Conservation (phyloP, 2,329 filamentous ascomycete species). For the Microascus cirrosus region DNA sequence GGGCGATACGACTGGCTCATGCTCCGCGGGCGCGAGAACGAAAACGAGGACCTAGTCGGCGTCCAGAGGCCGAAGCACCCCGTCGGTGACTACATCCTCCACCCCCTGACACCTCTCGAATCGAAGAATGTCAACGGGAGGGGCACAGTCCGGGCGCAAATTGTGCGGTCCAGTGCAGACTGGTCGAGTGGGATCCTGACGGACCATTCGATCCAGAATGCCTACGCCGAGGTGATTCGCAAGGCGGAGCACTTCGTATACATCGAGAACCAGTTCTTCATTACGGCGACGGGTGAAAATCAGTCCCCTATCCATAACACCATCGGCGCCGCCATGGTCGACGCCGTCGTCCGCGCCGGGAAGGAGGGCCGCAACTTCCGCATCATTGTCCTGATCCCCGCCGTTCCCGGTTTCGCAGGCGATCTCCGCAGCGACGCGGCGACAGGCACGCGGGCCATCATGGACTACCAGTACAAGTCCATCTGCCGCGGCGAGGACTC, state of each 20-base stretch:
- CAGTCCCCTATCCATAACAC: slow-evolving; percentile 80
- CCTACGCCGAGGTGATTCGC: slow-evolving; percentile 73
- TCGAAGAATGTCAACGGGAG: slow-evolving; percentile 52
- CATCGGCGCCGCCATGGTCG: slow-evolving; percentile 80
- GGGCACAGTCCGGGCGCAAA: slow-evolving; percentile 69
- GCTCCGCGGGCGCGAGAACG: slow-evolving; percentile 62
- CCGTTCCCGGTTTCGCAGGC: slow-evolving; percentile 87
- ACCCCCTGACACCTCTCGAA: slow-evolving; percentile 61
- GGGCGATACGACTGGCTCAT: slow-evolving; percentile 74
- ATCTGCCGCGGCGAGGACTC: slow-evolving; percentile 87
- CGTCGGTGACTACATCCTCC: slow-evolving; percentile 75
- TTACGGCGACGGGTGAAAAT: slow-evolving; percentile 82
- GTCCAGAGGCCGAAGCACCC: slow-evolving; percentile 85
- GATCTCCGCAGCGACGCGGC: slow-evolving; percentile 78
- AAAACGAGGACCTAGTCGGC: slow-evolving; percentile 75
- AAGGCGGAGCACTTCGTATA: slow-evolving; percentile 90
- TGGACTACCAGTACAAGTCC: slow-evolving; percentile 98
- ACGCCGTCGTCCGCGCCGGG: slow-evolving; percentile 70
- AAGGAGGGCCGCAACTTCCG: slow-evolving; percentile 81
- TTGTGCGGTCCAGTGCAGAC: slow-evolving; percentile 83
- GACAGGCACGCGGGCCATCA: slow-evolving; percentile 80
- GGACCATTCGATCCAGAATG: slow-evolving; percentile 80
- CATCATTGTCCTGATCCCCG: slow-evolving; percentile 82
- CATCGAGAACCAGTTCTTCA: slow-evolving; percentile 99
- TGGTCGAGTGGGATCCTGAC: slow-evolving; percentile 87